Evolutionary conservation across 2,329 filamentous ascomycete genomes (phyloP).

Genomic region (Epichloe amarillans): DNA sequence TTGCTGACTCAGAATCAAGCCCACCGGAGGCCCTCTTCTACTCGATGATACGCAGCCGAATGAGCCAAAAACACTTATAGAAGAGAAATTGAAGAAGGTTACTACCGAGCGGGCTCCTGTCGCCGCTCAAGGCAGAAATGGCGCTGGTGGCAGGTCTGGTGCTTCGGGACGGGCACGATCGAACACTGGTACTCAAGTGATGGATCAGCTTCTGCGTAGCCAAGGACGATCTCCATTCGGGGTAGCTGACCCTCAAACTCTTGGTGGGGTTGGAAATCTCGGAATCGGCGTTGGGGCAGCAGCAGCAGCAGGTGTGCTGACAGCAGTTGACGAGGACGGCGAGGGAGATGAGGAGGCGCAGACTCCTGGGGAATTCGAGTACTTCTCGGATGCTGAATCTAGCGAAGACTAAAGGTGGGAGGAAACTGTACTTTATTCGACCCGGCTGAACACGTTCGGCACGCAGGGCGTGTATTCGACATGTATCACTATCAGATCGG

Average conservation of each 20-base stretch:
- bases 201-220: conserved; percentile 31
- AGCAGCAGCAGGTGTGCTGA: conserved; percentile 67
- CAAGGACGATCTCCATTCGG: conserved; percentile 22
- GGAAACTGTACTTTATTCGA: background rate
- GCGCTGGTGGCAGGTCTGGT: conserved; percentile 19
- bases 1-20: conserved; percentile 35
- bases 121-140: conserved; percentile 24
- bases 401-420: conserved; percentile 14
- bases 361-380: conserved; percentile 62
- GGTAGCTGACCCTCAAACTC: conserved; percentile 15
- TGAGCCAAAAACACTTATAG: conserved; percentile 67
- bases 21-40: conserved; percentile 87
- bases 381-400: conserved; percentile 54
- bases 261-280: conserved; percentile 29
- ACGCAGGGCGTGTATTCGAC: conserved; percentile 6
- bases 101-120: conserved; percentile 49
- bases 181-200: conserved; percentile 18
- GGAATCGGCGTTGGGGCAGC: conserved; percentile 40
- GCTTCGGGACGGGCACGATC: conserved; percentile 18
- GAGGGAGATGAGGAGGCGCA: conserved; percentile 61
- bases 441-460: background rate
- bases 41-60: conserved; percentile 71
- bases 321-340: conserved; percentile 74
- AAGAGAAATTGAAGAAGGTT: conserved; percentile 83
- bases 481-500: conserved; percentile 6